These are phyloP conservation scores for Pseudogymnoascus sp. DNA, from an alignment of 2,329 filamentous ascomycete genomes.

Conservation along the genomic window DNA sequence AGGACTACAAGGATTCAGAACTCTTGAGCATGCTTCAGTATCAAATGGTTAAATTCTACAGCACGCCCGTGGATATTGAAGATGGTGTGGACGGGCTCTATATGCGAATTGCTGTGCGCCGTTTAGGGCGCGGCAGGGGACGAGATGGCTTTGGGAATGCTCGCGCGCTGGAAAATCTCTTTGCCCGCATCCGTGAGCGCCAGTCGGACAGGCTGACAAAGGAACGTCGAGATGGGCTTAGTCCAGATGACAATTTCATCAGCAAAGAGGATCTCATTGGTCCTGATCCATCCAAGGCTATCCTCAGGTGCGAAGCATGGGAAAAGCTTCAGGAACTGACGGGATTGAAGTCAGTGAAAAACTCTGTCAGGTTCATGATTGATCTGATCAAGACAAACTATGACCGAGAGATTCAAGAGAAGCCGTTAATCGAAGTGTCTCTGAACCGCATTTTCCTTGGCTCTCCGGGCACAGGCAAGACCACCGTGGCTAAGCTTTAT, in stretches of 20 bases:
- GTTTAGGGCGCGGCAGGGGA: constrained; percentile 56
- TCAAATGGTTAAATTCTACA: constrained; percentile 48
- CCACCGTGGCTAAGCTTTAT: constrained; percentile 66
- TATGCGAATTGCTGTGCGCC: constrained; percentile 52
- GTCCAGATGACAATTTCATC: constrained; percentile 51
- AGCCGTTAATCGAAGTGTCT: constrained; percentile 50
- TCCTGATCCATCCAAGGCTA: constrained; percentile 50
- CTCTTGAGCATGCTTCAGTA: constrained; percentile 53
- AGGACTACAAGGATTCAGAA: constrained; percentile 61
- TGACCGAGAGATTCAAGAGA: constrained; percentile 54
- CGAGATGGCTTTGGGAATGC: constrained; percentile 68
- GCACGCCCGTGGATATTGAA: constrained; percentile 51
- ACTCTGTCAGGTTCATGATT: constrained; percentile 50
- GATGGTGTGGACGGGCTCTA: constrained; percentile 53
- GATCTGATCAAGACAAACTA: constrained; percentile 59
- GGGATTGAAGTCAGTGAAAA: constrained; percentile 56
- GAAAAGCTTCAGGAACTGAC: constrained; percentile 48
- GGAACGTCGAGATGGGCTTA: constrained; percentile 34
- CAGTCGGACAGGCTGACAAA: constrained; percentile 50
- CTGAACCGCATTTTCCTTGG: constrained; percentile 66
- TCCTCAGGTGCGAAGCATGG: constrained; percentile 50
- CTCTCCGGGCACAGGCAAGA: constrained; percentile 69
- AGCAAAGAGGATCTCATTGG: constrained; percentile 65
- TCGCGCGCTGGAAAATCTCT: constrained; percentile 55
- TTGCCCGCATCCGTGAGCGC: constrained; percentile 46